A percentile compares a stretch with the other conserved stretches of the same genome.
Conservation (phyloP, 106 monocot genomes). For the Acorus gramineus region DNA sequence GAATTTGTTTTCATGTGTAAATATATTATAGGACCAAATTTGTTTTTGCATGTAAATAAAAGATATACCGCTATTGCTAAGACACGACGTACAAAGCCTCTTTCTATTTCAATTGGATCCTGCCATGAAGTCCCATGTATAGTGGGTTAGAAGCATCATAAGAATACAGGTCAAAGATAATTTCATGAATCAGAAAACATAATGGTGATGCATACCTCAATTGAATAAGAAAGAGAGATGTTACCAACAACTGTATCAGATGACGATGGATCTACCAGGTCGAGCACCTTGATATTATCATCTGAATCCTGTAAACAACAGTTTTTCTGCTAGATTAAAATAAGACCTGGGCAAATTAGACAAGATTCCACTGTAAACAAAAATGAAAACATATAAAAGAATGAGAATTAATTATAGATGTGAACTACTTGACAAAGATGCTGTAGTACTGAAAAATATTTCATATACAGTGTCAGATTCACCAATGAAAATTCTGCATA, state of each 20-base stretch:
- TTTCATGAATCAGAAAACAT: neutral
- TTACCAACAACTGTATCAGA: constrained; percentile 44
- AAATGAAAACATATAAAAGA: too few relatives aligned
- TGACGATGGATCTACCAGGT: constrained; percentile 58
- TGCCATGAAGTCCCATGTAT: constrained; percentile 15
- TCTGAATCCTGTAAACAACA: constrained; percentile 38
- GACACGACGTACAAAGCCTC: constrained; percentile 74
- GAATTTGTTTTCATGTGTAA: neutral
- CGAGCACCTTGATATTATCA: constrained; percentile 25
- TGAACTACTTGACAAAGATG: too few relatives aligned
- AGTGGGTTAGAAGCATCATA: neutral
- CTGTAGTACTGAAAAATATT: too few relatives aligned
- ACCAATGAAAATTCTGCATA: too few relatives aligned
- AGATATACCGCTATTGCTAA: constrained; percentile 63
- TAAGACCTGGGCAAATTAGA: too few relatives aligned
- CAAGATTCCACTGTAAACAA: too few relatives aligned
- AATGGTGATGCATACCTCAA: constrained; percentile 48
- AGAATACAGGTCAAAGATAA: neutral
- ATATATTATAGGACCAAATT: too few relatives aligned
- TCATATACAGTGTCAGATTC: too few relatives aligned
- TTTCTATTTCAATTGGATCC: constrained; percentile 92
- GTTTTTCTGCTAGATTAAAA: too few relatives aligned
- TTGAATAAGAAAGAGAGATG: constrained; percentile 48
- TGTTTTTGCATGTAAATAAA: neutral
- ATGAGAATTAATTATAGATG: too few relatives aligned